Percentiles rank a stretch among this genome's conserved stretches.
Evolutionary conservation across 192 early-diverging fungal genomes (phyloP).

Genomic region (Powellomyces hirtus): DNA sequence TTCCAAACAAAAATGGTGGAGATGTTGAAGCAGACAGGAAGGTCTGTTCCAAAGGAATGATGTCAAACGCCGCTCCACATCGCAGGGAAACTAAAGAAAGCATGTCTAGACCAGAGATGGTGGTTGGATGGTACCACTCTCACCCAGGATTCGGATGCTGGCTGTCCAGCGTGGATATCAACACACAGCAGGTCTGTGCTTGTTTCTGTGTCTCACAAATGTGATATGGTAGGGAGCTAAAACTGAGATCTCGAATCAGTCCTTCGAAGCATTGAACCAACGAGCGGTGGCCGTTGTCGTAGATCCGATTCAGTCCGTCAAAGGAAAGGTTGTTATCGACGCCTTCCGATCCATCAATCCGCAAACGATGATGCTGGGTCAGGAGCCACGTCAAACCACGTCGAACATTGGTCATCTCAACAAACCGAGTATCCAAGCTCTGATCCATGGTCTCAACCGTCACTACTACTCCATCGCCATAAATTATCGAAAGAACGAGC

Average conservation of each 20-base stretch:
- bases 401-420: constrained; percentile 98
- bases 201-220: too few species aligned
- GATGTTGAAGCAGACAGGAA: constrained; percentile 98
- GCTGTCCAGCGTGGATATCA: constrained; percentile 98
- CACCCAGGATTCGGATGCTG: constrained; percentile 99
- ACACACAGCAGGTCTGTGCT: constrained; percentile 92
- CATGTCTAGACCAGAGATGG: constrained; percentile 82
- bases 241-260: too few species aligned
- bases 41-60: constrained; percentile 43
- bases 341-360: constrained; percentile 97
- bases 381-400: constrained; percentile 97
- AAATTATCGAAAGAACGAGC: constrained; percentile 98
- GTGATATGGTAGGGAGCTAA: too few species aligned
- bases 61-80: background rate
- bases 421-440: constrained; percentile 90
- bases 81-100: background rate
- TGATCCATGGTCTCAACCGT: constrained; percentile 96
- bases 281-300: constrained; percentile 97
- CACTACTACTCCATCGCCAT: constrained; percentile 99
- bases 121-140: constrained; percentile 99
- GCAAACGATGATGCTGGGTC: constrained; percentile 74
- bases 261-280: constrained; percentile 90
- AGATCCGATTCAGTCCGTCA: constrained; percentile 99
- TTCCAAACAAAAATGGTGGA: constrained; percentile 99
- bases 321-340: constrained; percentile 99